Evolutionary conservation across 805 yeast genomes (phyloP).

Genomic region (Ogataea angusta): DNA sequence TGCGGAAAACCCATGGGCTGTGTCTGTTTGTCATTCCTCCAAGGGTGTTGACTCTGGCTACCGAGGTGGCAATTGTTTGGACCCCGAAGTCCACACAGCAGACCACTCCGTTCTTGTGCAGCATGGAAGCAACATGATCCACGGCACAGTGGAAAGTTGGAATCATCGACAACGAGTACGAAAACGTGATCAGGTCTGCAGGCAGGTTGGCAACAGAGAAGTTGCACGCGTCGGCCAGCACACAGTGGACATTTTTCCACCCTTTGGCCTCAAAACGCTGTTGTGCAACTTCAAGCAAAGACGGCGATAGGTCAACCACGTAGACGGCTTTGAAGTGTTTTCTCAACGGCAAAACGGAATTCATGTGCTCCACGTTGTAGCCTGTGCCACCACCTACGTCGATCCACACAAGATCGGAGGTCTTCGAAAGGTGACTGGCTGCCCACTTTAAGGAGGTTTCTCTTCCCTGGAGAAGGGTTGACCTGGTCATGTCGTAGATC

Average conservation of each 20-base stretch:
- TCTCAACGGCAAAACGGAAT: constrained; percentile 45
- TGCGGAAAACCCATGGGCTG: constrained; percentile 71
- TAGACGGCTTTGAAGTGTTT: constrained; percentile 61
- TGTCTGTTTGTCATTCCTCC: constrained; percentile 74
- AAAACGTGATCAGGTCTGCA: constrained; percentile 76
- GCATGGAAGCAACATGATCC: constrained; percentile 55
- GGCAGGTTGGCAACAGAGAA: constrained; percentile 48
- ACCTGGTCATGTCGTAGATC: constrained; percentile 71
- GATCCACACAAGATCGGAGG: constrained; percentile 58
- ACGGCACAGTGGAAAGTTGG: constrained; percentile 78
- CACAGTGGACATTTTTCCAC: constrained; percentile 60
- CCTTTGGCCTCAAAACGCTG: constrained; percentile 48
- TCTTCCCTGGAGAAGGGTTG: constrained; percentile 65
- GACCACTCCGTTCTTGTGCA: constrained; percentile 58
- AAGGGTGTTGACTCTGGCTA: constrained; percentile 68
- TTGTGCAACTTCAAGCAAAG: constrained; percentile 69
- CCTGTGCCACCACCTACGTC: constrained; percentile 91
- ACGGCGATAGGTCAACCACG: constrained; percentile 73
- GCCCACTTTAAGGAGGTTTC: constrained; percentile 60
- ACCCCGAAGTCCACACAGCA: constrained; percentile 81
- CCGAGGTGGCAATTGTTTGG: constrained; percentile 58
- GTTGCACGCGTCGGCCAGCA: constrained; percentile 73
- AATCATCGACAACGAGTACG: constrained; percentile 82
- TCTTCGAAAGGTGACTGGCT: constrained; percentile 47
- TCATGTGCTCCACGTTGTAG: constrained; percentile 74